Base-by-base conservation (phyloP, 1,284 basidiomycete genomes). In the Cutaneotrichosporon sp. region DNA sequence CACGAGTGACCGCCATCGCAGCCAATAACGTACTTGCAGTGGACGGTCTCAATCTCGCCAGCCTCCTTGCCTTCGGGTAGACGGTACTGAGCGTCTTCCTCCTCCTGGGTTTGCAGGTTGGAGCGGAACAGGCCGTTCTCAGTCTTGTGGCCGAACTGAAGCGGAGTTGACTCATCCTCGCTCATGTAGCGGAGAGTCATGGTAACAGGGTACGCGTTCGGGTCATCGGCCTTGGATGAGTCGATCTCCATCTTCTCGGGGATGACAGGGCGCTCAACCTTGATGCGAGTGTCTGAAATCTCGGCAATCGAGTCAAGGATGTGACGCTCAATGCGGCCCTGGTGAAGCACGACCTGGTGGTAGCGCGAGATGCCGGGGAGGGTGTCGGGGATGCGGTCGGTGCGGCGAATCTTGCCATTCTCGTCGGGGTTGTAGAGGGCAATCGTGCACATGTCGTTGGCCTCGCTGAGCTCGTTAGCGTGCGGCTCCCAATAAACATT, bases 1-100 rank as follows among this genome's bases (percentile, higher is more conserved):
- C 57, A 59, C 38, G 52, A 58, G 51, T 58, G 51, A 19, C 61
- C 63, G 16, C 63, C 63, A 32, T 64, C 63, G 32, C 61, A 61
- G 1, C 63, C 63, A 24, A 62, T 51, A 5, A 64, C 47, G 54
- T 62, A 64, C 52, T 61, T 64, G 37, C 45, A 38, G 46, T 58
- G 54, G n/a, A 64, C 57, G 3, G 49, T 55, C 49, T 55, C 54
- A 24, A 37, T 48, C 49, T 47, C 33, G 20, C 49, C 54, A 22
- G 54, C 34, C 49, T 47, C 49, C n/a, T 8, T 22, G 29, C 49
- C 54, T 31, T 47, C 43, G 14, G 52, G 52, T 5, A 54, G 48
- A 20, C 32, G 17, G 52, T 54, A 54, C n/a, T 46, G 25, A 20
- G 43, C 43, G 42, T 54, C 52, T 27, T 54, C 52, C 48, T 54